phyloP scores from a whole-genome alignment of 345 rosid genomes.

The Pistacia atlantica region DNA sequence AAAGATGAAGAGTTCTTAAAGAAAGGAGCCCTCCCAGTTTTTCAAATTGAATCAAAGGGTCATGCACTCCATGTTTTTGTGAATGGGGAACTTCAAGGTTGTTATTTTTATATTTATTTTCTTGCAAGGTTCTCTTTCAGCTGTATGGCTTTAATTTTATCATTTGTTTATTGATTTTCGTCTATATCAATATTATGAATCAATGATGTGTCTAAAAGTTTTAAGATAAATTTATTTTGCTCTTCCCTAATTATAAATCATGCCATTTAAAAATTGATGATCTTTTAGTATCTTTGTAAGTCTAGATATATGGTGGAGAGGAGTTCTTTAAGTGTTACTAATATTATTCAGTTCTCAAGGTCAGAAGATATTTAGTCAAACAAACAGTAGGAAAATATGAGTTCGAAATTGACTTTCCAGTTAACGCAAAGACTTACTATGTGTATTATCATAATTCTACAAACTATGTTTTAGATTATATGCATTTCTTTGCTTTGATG shows the following conservation, averaged over 20 bases:
- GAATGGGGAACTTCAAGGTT: constrained; percentile 69
- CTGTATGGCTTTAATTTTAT: not conserved
- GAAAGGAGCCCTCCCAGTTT: constrained; percentile 57
- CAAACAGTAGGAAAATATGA: too few species aligned
- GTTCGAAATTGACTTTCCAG: too few species aligned
- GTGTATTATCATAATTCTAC: too few species aligned
- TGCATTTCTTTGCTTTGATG: too few species aligned
- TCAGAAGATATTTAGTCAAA: too few species aligned
- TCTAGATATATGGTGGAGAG: not conserved
- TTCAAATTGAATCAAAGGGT: constrained; percentile 83
- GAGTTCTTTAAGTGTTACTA: not conserved
- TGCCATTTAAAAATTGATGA: not conserved
- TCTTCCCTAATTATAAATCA: not conserved
- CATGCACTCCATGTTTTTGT: constrained; percentile 87
- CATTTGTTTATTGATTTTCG: not conserved
- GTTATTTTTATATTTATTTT: constrained; percentile 3
- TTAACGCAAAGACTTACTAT: too few species aligned
- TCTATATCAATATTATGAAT: too few species aligned
- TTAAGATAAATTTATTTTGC: not conserved
- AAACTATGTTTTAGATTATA: too few species aligned
- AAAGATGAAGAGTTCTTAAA: constrained; percentile 60
- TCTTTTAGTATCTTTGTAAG: not conserved
- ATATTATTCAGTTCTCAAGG: not conserved
- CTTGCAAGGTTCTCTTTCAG: not conserved
- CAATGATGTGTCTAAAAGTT: not conserved